A percentile compares a stretch with the other conserved stretches of the same genome.
These are phyloP conservation scores for Caulochytrium protostelioides DNA, from an alignment of 371 early-diverging fungal species.

Conservation along the genomic window DNA sequence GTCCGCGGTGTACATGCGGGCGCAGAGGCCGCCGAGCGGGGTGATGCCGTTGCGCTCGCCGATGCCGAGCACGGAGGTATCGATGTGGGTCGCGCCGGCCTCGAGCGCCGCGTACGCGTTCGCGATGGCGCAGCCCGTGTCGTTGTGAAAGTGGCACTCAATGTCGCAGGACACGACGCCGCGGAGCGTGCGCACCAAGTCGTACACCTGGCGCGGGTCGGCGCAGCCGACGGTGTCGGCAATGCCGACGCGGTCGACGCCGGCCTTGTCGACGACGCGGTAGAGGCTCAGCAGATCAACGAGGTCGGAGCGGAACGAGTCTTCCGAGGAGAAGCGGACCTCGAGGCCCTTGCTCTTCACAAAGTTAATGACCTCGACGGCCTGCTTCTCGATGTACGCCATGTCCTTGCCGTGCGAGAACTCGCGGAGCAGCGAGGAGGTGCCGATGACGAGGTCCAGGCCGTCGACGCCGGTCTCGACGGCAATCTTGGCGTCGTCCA, in stretches of 20 bases:
- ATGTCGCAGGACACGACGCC: slow-evolving; percentile 88
- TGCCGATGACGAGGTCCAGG: slow-evolving; percentile 88
- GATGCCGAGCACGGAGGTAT: slow-evolving; percentile 89
- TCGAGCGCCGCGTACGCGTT: slow-evolving; percentile 88
- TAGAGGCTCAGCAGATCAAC: slow-evolving; percentile 84
- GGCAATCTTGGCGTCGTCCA: slow-evolving; percentile 87
- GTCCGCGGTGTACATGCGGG: slow-evolving; percentile 82
- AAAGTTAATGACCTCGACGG: slow-evolving; percentile 79
- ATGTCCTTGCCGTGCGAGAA: slow-evolving; percentile 95
- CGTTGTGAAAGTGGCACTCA: slow-evolving; percentile 95
- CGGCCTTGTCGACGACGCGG: slow-evolving; percentile 78
- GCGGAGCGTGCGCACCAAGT: slow-evolving; percentile 79
- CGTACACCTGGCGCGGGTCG: slow-evolving; percentile 88
- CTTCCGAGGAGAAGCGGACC: slow-evolving; percentile 89
- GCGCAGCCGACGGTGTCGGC: slow-evolving; percentile 96
- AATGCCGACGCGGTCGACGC: slow-evolving; percentile 92
- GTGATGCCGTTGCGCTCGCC: slow-evolving; percentile 96
- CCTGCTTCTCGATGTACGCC: slow-evolving; percentile 77
- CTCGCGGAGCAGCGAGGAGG: slow-evolving; percentile 74
- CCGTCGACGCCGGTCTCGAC: slow-evolving; percentile 89
- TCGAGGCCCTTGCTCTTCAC: slow-evolving; percentile 85
- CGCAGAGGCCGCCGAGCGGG: slow-evolving; percentile 76
- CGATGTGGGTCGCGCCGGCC: slow-evolving; percentile 93
- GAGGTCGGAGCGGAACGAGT: slow-evolving; percentile 85
- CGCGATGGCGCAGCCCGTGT: slow-evolving; percentile 94